phyloP scores from a whole-genome alignment of 768 basidiomycete genomes.

The Ramaria rubella region DNA sequence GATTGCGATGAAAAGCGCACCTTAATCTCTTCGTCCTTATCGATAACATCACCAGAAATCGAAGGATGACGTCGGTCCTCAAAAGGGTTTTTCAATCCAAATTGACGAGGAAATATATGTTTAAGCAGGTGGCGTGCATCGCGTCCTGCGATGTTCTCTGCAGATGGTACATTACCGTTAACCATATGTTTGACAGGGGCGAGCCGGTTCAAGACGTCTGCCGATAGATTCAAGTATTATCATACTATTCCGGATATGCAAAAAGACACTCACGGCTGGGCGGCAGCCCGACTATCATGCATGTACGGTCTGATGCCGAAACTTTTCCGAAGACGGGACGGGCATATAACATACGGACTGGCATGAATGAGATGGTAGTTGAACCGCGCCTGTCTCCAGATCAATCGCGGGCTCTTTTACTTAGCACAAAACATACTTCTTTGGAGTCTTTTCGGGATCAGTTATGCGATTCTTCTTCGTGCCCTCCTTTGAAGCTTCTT shows the following conservation, averaged over 20 bases:
- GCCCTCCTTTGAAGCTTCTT: neutral
- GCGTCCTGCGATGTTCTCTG: slow-evolving; percentile 32
- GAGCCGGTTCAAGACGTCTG: slow-evolving; percentile 65
- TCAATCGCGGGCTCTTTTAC: neutral
- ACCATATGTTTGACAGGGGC: slow-evolving; percentile 33
- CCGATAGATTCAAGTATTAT: neutral
- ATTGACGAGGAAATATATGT: slow-evolving; percentile 82
- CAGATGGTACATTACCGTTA: slow-evolving; percentile 32
- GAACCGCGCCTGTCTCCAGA: slow-evolving; percentile 34
- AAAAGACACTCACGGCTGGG: slow-evolving; percentile 45
- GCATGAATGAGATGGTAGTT: slow-evolving; percentile 45
- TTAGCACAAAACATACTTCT: neutral
- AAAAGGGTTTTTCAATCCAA: slow-evolving; percentile 60
- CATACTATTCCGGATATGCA: neutral
- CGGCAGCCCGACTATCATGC: slow-evolving; percentile 59
- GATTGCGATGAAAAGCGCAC: slow-evolving; percentile 30
- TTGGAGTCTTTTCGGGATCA: too few species aligned
- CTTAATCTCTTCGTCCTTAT: slow-evolving; percentile 67
- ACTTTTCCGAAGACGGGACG: slow-evolving; percentile 34
- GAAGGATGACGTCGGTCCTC: too few species aligned
- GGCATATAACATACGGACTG: slow-evolving; percentile 62
- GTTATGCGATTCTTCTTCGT: too few species aligned
- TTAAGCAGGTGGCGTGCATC: slow-evolving; percentile 63
- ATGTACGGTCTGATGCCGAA: slow-evolving; percentile 41
- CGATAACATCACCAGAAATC: too few species aligned